Conservation (phyloP, 2,329 filamentous ascomycete genomes). For the Hypomyces rosellus region DNA sequence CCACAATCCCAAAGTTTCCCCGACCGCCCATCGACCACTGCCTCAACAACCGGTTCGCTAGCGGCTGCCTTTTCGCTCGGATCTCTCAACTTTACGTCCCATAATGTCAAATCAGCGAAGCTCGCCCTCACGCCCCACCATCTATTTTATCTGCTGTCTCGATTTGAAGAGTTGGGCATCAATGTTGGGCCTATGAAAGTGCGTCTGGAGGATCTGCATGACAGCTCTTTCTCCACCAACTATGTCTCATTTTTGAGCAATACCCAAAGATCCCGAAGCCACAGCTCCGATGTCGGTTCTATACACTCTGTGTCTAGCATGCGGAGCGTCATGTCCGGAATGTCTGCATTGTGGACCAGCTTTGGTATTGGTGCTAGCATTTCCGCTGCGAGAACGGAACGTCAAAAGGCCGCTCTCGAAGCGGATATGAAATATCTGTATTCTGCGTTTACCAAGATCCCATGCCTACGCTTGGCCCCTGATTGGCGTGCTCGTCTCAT, state of each 20-base stretch:
- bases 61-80: slow-evolving; percentile 84
- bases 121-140: slow-evolving; percentile 92
- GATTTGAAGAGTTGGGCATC: slow-evolving; percentile 88
- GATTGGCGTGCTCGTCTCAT: slow-evolving; percentile 90
- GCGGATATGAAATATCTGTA: slow-evolving; percentile 93
- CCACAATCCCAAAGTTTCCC: slow-evolving; percentile 52
- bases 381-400: slow-evolving; percentile 75
- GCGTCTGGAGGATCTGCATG: slow-evolving; percentile 87
- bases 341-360: slow-evolving; percentile 88
- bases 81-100: slow-evolving; percentile 76
- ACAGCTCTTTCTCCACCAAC: slow-evolving; percentile 76
- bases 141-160: slow-evolving; percentile 90
- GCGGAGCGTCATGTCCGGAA: slow-evolving; percentile 93
- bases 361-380: slow-evolving; percentile 77
- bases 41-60: slow-evolving; percentile 66
- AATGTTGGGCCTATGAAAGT: slow-evolving; percentile 94
- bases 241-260: slow-evolving; percentile 94
- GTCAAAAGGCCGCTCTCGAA: slow-evolving; percentile 78
- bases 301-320: slow-evolving; percentile 96
- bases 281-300: slow-evolving; percentile 77
- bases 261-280: slow-evolving; percentile 67
- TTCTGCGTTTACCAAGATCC: slow-evolving; percentile 97
- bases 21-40: slow-evolving; percentile 57
- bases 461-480: slow-evolving; percentile 81
- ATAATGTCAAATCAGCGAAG: slow-evolving; percentile 81